A percentile compares a stretch with the other conserved stretches of the same genome.
These are phyloP conservation scores for Arthrinium phaeospermum DNA, from an alignment of 2,329 filamentous ascomycete species.

Conservation along the genomic window DNA sequence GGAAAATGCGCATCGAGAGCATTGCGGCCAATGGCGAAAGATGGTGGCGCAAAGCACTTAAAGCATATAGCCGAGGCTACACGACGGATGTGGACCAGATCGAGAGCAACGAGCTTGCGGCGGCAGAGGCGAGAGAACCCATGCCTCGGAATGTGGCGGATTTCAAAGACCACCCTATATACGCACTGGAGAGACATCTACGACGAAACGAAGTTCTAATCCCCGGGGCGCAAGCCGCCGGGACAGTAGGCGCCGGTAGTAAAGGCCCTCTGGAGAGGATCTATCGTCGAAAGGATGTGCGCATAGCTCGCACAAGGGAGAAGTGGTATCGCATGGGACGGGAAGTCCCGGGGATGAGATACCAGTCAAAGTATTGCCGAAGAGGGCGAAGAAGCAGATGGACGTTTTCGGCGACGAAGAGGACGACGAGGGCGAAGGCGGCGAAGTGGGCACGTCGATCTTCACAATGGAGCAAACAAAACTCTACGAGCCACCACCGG, in stretches of 20 bases:
- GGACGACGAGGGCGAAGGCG: slow-evolving; percentile 46
- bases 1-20: slow-evolving; percentile 77
- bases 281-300: slow-evolving; percentile 82
- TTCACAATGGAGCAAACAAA: slow-evolving; percentile 71
- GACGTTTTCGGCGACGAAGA: slow-evolving; percentile 46
- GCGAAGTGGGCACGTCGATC: slow-evolving; percentile 59
- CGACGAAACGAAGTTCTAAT: slow-evolving; percentile 82
- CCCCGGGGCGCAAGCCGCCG: slow-evolving; percentile 71
- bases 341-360: slow-evolving; percentile 79
- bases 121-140: slow-evolving; percentile 74
- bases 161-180: slow-evolving; percentile 85
- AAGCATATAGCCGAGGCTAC: slow-evolving; percentile 49
- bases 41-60: slow-evolving; percentile 62
- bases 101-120: slow-evolving; percentile 77
- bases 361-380: slow-evolving; percentile 75
- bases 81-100: slow-evolving; percentile 77
- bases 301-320: slow-evolving; percentile 76
- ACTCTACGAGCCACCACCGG: slow-evolving; percentile 75
- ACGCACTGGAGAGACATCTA: slow-evolving; percentile 84
- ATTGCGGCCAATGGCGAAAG: slow-evolving; percentile 51
- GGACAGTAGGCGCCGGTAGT: slow-evolving; percentile 75
- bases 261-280: slow-evolving; percentile 73
- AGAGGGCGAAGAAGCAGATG: slow-evolving; percentile 45
- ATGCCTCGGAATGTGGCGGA: slow-evolving; percentile 88
- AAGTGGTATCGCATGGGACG: slow-evolving; percentile 91